Evolutionary conservation across 495 filamentous ascomycete species (phyloP), one percentile per base, ranked within the genome.

Genomic region (Copromyces sp.): DNA sequence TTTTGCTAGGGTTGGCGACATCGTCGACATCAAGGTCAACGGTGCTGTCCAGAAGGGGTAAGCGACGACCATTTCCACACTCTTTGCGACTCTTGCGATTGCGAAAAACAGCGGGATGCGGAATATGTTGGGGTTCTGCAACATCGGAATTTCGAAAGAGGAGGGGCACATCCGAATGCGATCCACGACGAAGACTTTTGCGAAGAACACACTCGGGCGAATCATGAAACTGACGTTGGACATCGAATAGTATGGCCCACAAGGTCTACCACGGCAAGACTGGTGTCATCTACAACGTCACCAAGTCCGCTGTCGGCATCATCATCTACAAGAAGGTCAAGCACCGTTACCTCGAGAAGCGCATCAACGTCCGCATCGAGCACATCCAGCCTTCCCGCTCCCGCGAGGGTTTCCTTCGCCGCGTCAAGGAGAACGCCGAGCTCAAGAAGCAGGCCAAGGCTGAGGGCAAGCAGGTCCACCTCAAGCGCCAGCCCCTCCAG

Each of bases 191-290:
- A 65, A 24, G 29, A 9, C 24, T 41, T 77, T 59, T 47, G 14
- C 53, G 71, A 47, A 69, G 69, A 24, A 24, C 24, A 37, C 5
- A 73, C 72, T 38, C 42, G 24, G n/a, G 32, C 42, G 68, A 70
- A 47, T 12, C n/a, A 35, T 37, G 38, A 71, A 44, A 68, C 75
- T 80, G 75, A 81, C 80, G 71, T 73, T 77, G 69, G 53, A 75
- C 70, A 44, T 41, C 40, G 71, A 75, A 86, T 81, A 95, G 93
- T 87, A 95, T 97, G 93, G 94, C 95, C 79, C 93, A 95, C 91
- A 98, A 98, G 89, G 92, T 97, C 86, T 97, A 96, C 91, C 94
- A 97, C 87, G 94, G 94, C 80, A 97, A 97, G 91, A 98, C 94
- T 75, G 94, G 94, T 81, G 92, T 98, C 78, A 87, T 98, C 87